Conservation (phyloP, 805 yeast genomes). For the Candida parachauliodes region DNA sequence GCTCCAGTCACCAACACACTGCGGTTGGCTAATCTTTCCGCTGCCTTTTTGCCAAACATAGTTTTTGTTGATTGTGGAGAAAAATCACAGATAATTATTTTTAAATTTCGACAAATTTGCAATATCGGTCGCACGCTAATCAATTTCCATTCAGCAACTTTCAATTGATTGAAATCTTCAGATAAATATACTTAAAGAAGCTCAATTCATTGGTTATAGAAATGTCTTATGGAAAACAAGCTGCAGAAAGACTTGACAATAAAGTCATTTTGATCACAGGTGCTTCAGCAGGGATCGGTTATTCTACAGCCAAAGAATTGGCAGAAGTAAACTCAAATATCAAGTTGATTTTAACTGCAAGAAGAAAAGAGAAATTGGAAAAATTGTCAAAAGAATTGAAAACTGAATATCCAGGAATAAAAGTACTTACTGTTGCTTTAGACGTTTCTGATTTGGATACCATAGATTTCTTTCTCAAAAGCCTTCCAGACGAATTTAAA, state of each 20-base stretch:
- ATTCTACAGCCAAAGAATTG: constrained; percentile 38
- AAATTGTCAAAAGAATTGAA: constrained; percentile 23
- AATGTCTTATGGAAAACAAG: constrained; percentile 36
- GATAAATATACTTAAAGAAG: no score
- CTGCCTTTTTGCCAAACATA: constrained; percentile 31
- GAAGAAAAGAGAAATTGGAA: constrained; percentile 29
- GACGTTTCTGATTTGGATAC: constrained; percentile 27
- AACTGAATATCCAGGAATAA: constrained; percentile 20
- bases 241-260: constrained; percentile 36
- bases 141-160: no score
- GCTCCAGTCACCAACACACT: constrained; percentile 39
- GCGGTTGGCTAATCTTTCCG: constrained; percentile 36
- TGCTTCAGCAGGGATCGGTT: constrained; percentile 42
- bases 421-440: constrained; percentile 25
- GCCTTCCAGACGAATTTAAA: constrained; percentile 27
- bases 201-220: no score
- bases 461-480: constrained; percentile 24
- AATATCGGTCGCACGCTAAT: no score
- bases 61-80: not conserved
- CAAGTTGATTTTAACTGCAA: constrained; percentile 34
- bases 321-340: constrained; percentile 34
- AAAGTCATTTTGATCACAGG: constrained; percentile 37
- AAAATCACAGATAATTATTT: no score
- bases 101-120: no score
- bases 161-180: no score